Base-by-base conservation (phyloP, 2,329 filamentous ascomycete species). In the Penicillium vulpinum region DNA sequence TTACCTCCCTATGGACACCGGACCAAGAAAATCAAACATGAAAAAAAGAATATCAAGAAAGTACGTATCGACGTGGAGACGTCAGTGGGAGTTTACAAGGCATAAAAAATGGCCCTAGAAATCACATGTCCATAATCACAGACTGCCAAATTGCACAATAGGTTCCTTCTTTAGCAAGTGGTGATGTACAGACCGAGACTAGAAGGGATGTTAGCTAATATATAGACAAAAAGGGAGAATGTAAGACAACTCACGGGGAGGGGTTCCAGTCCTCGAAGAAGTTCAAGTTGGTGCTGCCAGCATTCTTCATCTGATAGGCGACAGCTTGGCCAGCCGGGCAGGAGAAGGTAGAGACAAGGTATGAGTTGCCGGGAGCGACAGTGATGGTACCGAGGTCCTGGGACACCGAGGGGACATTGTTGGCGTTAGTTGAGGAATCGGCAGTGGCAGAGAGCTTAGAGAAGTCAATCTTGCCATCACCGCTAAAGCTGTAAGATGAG, bases 251-350 rank as follows among this genome's bases (percentile, higher is more conserved):
- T 71, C 68, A 77, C 74, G 80, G 76, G 59, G 74, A 71, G 10
- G 78, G 78, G 65, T 86, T 87, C 63, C 77, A 87, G 68, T 89
- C 85, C 74, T 90, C 80, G 75, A 88, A 87, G 72, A 82, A 89
- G 54, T 81, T 73, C 38, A 89, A 70, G 46, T 76, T 67, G 38
- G 84, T 84, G 60, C 74, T 75, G 3, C 80, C 82, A 6, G 74
- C 74, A 43, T 77, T 75, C 45, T 74, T 78, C 63, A 88, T 77
- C 74, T 83, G 75, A 62, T 81, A 83, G 2, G 73, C 74, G 18
- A 88, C 70, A 18, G 75, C 75, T 68, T 81, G 51, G 2, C 83
- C 84, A 45, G 79, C 81, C 0, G 80, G 79, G 65, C 86, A 88
- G 15, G 72, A 66, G 65, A 85, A 84, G 9, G 77, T 82, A 8